Conservation (phyloP, 176 grass and related monocot species). For the Oryza punctata region DNA sequence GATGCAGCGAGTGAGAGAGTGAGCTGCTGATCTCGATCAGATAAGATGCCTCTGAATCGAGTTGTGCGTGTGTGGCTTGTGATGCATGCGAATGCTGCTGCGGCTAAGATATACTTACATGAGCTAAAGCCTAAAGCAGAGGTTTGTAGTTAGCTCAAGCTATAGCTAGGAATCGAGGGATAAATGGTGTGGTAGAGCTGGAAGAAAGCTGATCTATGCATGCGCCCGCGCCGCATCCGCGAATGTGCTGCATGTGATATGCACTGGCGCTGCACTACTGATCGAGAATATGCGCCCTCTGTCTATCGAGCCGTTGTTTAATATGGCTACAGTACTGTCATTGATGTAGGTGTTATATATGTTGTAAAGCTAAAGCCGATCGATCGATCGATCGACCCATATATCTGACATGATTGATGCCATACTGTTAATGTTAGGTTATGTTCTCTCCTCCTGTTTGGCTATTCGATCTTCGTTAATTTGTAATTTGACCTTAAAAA, state of each 20-base stretch:
- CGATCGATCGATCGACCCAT: neutral
- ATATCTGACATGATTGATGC: neutral
- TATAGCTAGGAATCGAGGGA: neutral
- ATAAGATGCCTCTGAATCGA: neutral
- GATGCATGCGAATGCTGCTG: constrained; percentile 28
- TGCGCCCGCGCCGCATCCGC: neutral
- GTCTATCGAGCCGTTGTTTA: neutral
- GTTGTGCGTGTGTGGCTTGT: neutral
- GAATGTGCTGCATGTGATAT: constrained; percentile 46
- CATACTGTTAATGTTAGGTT: too few relatives aligned
- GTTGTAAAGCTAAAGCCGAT: neutral
- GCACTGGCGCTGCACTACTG: constrained; percentile 15
- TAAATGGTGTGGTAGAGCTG: neutral
- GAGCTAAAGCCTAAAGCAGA: constrained; percentile 1
- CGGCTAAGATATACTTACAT: neutral
- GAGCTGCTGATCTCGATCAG: neutral
- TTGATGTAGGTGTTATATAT: neutral
- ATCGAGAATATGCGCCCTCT: constrained; percentile 1
- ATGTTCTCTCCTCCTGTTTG: too few relatives aligned
- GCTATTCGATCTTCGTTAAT: neutral
- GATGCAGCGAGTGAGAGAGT: neutral
- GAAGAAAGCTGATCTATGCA: neutral
- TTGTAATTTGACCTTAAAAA: neutral
- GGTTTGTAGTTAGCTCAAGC: neutral
- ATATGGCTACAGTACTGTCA: neutral